phyloP scores from a whole-genome alignment of 176 grass and related monocot genomes.

The Urochloa ruziziensis region DNA sequence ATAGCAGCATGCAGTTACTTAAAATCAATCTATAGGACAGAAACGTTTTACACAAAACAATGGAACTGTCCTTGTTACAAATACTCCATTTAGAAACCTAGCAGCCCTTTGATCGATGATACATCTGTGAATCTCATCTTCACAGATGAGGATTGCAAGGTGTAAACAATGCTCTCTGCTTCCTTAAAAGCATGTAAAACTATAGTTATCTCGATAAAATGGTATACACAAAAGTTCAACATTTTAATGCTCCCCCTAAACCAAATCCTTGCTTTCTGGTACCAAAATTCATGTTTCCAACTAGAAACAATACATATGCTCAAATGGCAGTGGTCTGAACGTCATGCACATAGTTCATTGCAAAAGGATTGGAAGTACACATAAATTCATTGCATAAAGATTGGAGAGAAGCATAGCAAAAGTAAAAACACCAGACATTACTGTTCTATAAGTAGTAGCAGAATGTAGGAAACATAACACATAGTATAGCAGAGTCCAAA shows the following conservation, averaged over 20 bases:
- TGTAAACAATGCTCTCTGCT: not conserved
- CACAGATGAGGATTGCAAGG: not conserved
- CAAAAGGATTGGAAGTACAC: not conserved
- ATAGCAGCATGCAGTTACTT: not conserved
- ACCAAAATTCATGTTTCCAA: slow-evolving; percentile 1
- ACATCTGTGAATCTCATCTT: not conserved
- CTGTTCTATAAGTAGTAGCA: not conserved
- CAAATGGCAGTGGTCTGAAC: not conserved
- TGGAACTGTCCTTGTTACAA: not conserved
- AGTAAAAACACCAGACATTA: not conserved
- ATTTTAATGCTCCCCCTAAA: not conserved
- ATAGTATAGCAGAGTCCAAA: slow-evolving; percentile 2
- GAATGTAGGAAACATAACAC: not conserved
- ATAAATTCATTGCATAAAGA: not conserved
- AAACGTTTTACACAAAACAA: not conserved
- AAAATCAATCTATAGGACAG: not conserved
- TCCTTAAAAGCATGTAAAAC: not conserved
- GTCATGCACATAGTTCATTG: not conserved
- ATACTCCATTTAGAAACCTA: slow-evolving; percentile 5
- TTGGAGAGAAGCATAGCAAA: not conserved
- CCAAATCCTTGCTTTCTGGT: not conserved
- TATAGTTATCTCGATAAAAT: not conserved
- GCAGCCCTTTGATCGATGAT: not conserved
- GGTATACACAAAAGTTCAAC: not conserved
- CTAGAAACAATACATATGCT: not conserved